These are phyloP conservation scores for Naegleria lovaniensis DNA, from an alignment of 208 protist species.

Conservation along the genomic window DNA sequence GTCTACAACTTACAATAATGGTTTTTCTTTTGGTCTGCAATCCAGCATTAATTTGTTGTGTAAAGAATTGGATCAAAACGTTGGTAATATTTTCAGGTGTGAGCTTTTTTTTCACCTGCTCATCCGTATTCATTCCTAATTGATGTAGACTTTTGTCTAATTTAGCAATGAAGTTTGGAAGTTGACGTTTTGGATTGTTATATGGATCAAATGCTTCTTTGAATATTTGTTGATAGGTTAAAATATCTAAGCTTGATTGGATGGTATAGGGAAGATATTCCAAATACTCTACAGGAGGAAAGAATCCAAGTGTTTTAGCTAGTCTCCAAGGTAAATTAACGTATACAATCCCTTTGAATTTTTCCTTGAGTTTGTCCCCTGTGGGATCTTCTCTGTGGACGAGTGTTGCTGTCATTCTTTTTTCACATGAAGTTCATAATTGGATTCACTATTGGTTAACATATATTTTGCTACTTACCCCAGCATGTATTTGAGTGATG, in stretches of 20 bases:
- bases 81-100: neutral
- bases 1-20: neutral
- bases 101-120: slow-evolving; percentile 5
- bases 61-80: neutral
- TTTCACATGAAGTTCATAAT: neutral
- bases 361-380: neutral
- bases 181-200: neutral
- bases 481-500: slow-evolving; percentile 18
- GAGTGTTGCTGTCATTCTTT: slow-evolving; percentile 35
- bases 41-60: neutral
- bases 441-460: too few relatives aligned
- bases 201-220: neutral
- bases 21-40: neutral
- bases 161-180: neutral
- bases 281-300: slow-evolving; percentile 36
- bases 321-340: slow-evolving; percentile 31
- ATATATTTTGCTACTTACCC: neutral
- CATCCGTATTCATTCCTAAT: neutral
- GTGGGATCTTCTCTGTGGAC: slow-evolving; percentile 32
- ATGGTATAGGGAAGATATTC: slow-evolving; percentile 23
- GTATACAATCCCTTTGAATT: slow-evolving; percentile 32
- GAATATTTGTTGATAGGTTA: neutral
- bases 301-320: slow-evolving; percentile 27
- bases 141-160: neutral
- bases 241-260: neutral